Conservation (phyloP, 495 filamentous ascomycete species). For the Articulospora tetracladia region DNA sequence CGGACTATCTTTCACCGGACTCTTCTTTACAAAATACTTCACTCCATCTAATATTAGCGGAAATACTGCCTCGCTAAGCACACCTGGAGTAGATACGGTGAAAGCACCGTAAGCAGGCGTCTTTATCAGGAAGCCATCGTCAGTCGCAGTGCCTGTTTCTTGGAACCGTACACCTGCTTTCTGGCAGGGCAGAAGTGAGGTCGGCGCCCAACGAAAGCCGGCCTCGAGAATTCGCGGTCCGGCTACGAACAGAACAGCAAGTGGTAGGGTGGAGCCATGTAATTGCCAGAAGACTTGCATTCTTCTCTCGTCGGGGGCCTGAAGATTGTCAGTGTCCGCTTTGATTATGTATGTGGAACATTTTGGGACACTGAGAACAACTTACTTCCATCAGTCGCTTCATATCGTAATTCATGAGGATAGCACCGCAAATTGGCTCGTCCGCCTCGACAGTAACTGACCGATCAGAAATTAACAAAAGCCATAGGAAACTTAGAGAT, state of each 20-base stretch:
- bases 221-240: not conserved
- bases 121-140: not conserved
- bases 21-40: slow-evolving; percentile 7
- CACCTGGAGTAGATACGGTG: not conserved
- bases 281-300: slow-evolving; percentile 5
- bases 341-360: too few relatives aligned
- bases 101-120: not conserved
- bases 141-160: not conserved
- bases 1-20: not conserved
- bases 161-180: not conserved
- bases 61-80: not conserved
- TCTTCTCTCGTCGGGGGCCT: not conserved
- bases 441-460: not conserved
- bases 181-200: not conserved
- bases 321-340: not conserved
- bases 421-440: slow-evolving; percentile 8
- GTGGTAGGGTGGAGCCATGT: not conserved
- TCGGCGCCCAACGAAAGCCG: slow-evolving; percentile 2
- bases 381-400: not conserved
- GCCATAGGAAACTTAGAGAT: not conserved
- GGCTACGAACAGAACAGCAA: not conserved
- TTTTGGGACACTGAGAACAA: not conserved
- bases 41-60: not conserved
- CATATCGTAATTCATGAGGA: slow-evolving; percentile 10
- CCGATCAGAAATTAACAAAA: not conserved